phyloP scores from a whole-genome alignment of 768 basidiomycete genomes.

The Heimioporus sp. region DNA sequence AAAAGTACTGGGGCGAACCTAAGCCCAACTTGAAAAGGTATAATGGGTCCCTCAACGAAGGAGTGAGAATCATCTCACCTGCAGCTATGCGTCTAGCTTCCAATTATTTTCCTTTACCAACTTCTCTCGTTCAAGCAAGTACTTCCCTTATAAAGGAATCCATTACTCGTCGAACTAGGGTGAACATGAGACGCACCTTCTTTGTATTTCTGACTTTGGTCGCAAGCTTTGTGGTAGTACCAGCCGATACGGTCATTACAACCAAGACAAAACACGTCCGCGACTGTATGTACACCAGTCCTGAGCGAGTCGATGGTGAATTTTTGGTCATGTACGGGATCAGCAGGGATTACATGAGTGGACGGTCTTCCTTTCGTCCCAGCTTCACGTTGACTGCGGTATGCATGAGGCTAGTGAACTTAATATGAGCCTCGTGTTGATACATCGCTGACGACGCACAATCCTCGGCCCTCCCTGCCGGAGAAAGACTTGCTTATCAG shows the following conservation, averaged over 20 bases:
- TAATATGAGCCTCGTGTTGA: background rate
- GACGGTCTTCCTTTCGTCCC: conserved; percentile 71
- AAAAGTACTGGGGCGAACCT: too few species aligned
- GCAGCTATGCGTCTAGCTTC: conserved; percentile 50
- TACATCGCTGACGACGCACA: conserved; percentile 44
- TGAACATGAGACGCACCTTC: conserved; percentile 50
- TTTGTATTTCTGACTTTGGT: conserved; percentile 79
- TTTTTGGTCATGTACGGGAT: background rate
- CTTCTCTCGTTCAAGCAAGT: conserved; percentile 76
- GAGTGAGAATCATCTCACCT: background rate
- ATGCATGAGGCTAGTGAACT: conserved; percentile 60
- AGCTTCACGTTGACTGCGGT: conserved; percentile 73
- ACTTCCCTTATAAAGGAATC: conserved; percentile 57
- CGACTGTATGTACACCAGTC: conserved; percentile 79
- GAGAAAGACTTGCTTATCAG: conserved; percentile 84
- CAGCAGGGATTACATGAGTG: conserved; percentile 52
- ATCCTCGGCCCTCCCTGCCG: conserved; percentile 79
- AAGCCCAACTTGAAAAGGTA: too few species aligned
- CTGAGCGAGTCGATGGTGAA: conserved; percentile 34
- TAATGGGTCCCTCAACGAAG: too few species aligned
- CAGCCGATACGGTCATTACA: conserved; percentile 80
- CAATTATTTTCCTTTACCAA: conserved; percentile 81
- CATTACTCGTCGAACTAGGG: background rate
- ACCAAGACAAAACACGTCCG: conserved; percentile 76
- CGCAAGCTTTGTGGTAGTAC: conserved; percentile 80